phyloP scores from a whole-genome alignment of 164 flowering plant species.

The Cinnamomum chago region DNA sequence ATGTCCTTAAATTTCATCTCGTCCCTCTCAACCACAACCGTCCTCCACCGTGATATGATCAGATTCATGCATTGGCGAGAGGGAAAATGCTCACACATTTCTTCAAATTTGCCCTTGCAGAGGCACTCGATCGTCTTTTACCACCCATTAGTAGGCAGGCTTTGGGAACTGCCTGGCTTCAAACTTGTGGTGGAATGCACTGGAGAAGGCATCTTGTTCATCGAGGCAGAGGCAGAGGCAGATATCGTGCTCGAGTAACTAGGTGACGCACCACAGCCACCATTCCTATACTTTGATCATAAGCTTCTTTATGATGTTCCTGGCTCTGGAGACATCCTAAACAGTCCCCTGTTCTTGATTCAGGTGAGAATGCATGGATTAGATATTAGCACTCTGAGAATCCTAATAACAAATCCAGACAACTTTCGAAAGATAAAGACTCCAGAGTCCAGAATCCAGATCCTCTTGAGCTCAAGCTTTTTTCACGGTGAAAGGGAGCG shows the following conservation, averaged over 20 bases:
- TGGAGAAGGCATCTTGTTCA: conserved; percentile 23
- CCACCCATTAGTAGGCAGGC: conserved; percentile 32
- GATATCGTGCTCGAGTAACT: conserved; percentile 21
- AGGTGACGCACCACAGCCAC: conserved; percentile 31
- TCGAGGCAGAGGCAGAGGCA: conserved; percentile 23
- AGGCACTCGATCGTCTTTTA: conserved; percentile 25
- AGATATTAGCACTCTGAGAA: too few species aligned
- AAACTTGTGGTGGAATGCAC: conserved; percentile 23
- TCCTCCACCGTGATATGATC: too few species aligned
- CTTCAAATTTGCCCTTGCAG: conserved; percentile 22
- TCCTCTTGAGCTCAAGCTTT: too few species aligned
- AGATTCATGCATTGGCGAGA: neutral
- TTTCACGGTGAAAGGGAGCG: too few species aligned
- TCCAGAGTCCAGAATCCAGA: too few species aligned
- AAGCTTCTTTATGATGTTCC: conserved; percentile 40
- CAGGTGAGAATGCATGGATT: conserved; percentile 13
- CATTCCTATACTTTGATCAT: conserved; percentile 37
- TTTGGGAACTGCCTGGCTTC: conserved; percentile 16
- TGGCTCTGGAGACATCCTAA: conserved; percentile 26
- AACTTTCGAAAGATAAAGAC: too few species aligned
- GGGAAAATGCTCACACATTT: conserved; percentile 16
- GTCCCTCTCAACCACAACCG: too few species aligned
- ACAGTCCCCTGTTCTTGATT: conserved; percentile 19
- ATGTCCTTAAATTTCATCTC: too few species aligned
- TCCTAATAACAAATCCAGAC: too few species aligned